Conservation (phyloP, 805 yeast genomes). For the Blastobotrys robertii region DNA sequence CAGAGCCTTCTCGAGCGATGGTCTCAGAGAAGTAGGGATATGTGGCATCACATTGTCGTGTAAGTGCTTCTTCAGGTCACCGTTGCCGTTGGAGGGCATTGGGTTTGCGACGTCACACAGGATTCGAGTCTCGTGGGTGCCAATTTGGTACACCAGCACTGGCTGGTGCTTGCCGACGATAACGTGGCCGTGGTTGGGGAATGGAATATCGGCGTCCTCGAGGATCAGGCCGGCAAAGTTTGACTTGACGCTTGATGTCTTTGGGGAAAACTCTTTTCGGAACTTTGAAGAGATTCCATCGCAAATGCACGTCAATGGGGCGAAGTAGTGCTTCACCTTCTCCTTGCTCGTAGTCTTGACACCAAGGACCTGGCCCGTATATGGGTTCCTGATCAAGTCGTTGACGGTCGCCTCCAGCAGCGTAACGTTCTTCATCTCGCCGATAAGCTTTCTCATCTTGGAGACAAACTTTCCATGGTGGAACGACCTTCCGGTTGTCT, state of each 20-base stretch:
- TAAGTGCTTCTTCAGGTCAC: slow-evolving; percentile 55
- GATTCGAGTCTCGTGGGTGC: slow-evolving; percentile 74
- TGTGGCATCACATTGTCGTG: slow-evolving; percentile 49
- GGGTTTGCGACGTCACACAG: slow-evolving; percentile 78
- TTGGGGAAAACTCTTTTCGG: slow-evolving; percentile 60
- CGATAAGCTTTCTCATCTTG: slow-evolving; percentile 66
- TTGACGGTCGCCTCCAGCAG: slow-evolving; percentile 78
- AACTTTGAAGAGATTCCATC: slow-evolving; percentile 95
- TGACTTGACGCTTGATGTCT: slow-evolving; percentile 62
- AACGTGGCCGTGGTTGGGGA: slow-evolving; percentile 78
- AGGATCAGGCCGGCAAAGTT: slow-evolving; percentile 81
- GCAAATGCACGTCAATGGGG: slow-evolving; percentile 64
- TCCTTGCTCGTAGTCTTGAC: slow-evolving; percentile 35
- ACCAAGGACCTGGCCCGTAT: slow-evolving; percentile 55
- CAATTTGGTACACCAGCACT: slow-evolving; percentile 77
- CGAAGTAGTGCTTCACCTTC: slow-evolving; percentile 37
- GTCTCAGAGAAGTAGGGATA: slow-evolving; percentile 54
- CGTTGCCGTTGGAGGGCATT: slow-evolving; percentile 54
- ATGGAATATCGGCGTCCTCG: slow-evolving; percentile 65
- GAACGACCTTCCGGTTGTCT: slow-evolving; percentile 64
- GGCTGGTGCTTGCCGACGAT: slow-evolving; percentile 81
- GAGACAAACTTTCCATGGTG: slow-evolving; percentile 84
- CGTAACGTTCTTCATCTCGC: slow-evolving; percentile 62
- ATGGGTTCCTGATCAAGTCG: slow-evolving; percentile 45
- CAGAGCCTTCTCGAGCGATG: slow-evolving; percentile 62